A percentile compares a stretch with the other conserved stretches of the same genome.
phyloP scores from a whole-genome alignment of 78 protist species.

The Reticulomyxa filosa region DNA sequence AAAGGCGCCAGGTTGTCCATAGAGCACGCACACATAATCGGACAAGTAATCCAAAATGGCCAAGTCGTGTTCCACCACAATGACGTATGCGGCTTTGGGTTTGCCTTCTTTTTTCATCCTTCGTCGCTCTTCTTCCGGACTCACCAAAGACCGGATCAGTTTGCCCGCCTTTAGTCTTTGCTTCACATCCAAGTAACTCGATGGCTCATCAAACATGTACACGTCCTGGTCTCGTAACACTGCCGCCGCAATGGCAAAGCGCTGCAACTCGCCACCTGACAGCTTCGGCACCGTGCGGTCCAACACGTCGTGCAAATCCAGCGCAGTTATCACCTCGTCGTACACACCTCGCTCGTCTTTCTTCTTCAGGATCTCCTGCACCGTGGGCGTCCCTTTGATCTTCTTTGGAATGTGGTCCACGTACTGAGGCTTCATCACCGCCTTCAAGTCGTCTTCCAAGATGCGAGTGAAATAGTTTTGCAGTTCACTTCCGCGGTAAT shows the following conservation, averaged over 20 bases:
- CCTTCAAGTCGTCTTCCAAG: conserved; percentile 72
- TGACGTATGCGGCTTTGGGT: conserved; percentile 31
- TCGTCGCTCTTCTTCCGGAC: not conserved
- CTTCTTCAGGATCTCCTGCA: conserved; percentile 29
- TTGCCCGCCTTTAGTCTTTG: conserved; percentile 93
- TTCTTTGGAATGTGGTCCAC: conserved; percentile 88
- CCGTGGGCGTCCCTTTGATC: conserved; percentile 71
- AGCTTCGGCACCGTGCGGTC: conserved; percentile 35
- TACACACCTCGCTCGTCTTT: conserved; percentile 30
- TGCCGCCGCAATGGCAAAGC: conserved; percentile 82
- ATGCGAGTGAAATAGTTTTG: conserved; percentile 81
- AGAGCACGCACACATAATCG: conserved; percentile 91
- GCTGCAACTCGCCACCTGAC: conserved; percentile 99
- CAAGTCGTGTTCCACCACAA: conserved; percentile 99
- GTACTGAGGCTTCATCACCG: conserved; percentile 95
- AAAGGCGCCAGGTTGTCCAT: conserved; percentile 97
- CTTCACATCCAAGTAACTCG: conserved; percentile 87
- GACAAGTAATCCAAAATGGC: conserved; percentile 93
- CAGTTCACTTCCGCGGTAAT: conserved; percentile 92
- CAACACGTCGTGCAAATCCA: not conserved
- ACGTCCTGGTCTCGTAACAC: conserved; percentile 15
- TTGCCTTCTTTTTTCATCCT: not conserved
- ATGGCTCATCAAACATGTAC: conserved; percentile 99
- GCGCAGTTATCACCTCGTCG: not conserved
- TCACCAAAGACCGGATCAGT: conserved; percentile 62